These are phyloP conservation scores for Pneumocystis jirovecii DNA, from an alignment of 1,139 yeast genomes.

Conservation along the genomic window DNA sequence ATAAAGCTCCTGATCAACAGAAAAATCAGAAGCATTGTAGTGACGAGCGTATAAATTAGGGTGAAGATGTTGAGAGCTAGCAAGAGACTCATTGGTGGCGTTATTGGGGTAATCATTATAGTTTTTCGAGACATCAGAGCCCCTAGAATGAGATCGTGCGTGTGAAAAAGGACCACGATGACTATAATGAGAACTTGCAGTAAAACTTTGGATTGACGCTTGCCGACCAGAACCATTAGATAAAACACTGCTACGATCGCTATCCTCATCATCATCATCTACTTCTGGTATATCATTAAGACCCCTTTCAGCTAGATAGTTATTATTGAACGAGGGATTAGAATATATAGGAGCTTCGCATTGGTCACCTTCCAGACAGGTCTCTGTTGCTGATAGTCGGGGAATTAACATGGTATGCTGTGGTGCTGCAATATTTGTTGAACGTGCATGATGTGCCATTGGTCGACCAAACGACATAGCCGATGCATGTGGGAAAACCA, in stretches of 20 bases:
- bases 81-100: neutral
- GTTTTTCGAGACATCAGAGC: neutral
- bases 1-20: neutral
- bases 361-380: neutral
- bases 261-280: neutral
- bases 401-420: conserved; percentile 12
- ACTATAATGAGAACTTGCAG: neutral
- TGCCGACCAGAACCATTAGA: neutral
- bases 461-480: neutral
- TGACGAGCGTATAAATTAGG: neutral
- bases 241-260: neutral
- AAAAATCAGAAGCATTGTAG: neutral
- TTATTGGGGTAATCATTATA: neutral
- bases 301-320: neutral
- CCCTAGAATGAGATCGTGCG: neutral
- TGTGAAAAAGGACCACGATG: neutral
- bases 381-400: conserved; percentile 11
- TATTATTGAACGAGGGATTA: neutral
- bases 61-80: neutral
- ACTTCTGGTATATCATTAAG: neutral
- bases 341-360: neutral
- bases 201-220: neutral
- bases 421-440: conserved; percentile 9
- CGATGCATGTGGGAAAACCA: neutral
- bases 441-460: conserved; percentile 1